Evolutionary conservation across 306 rosid species (phyloP).

Genomic region (Gastrolobium bilobum): DNA sequence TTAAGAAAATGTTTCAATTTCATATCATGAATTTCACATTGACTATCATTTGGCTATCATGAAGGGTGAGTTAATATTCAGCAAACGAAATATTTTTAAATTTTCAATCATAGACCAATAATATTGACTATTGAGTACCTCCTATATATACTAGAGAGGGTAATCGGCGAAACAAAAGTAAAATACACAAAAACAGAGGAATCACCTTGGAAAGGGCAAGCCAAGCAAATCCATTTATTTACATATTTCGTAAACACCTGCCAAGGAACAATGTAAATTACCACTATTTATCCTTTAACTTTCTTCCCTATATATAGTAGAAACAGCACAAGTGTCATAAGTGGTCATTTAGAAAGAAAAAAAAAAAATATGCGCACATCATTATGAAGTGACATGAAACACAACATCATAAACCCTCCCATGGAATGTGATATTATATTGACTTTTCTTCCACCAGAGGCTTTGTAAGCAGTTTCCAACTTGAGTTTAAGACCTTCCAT

Average conservation of each 20-base stretch:
- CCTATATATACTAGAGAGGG: conserved; percentile 1
- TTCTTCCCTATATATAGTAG: conserved; percentile 34
- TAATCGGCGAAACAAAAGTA: background rate
- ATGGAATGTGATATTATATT: conserved; percentile 88
- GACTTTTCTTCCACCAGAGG: conserved; percentile 94
- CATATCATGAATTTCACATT: conserved; percentile 22
- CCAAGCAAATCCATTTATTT: conserved; percentile 87
- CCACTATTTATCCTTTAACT: conserved; percentile 34
- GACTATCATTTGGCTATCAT: conserved; percentile 21
- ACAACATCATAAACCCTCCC: conserved; percentile 84
- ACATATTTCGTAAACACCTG: conserved; percentile 89
- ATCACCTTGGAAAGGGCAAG: conserved; percentile 95
- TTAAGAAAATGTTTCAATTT: conserved; percentile 35
- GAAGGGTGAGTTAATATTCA: conserved; percentile 32
- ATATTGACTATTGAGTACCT: background rate
- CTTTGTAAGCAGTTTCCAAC: conserved; percentile 84
- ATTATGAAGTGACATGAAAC: conserved; percentile 80
- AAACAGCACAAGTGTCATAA: conserved; percentile 43
- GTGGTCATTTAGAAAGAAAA: conserved; percentile 32
- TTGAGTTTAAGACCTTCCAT: conserved; percentile 81
- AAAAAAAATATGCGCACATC: conserved; percentile 65
- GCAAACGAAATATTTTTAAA: background rate
- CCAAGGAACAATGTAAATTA: conserved; percentile 52
- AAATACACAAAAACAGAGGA: conserved; percentile 15
- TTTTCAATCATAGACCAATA: conserved; percentile 16